Evolutionary conservation across 306 rosid species (phyloP).

Genomic region (Ormosia emarginata): DNA sequence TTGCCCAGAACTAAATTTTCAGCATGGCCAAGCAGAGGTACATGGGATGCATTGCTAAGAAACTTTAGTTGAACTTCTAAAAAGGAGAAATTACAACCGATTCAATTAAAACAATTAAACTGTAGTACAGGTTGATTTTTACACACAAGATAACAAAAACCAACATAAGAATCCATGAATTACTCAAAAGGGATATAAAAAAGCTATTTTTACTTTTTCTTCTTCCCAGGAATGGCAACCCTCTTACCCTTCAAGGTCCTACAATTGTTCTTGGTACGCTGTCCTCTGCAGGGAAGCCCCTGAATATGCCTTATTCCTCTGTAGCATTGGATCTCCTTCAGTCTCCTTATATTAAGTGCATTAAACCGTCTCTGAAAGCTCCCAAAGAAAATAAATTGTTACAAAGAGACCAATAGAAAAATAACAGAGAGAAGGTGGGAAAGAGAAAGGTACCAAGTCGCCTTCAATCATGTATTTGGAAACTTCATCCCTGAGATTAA

Average conservation of each 20-base stretch:
- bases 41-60: not conserved
- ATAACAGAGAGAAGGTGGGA: not conserved
- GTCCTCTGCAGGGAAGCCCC: constrained; percentile 94
- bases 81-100: constrained; percentile 12
- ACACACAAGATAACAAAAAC: not conserved
- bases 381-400: not conserved
- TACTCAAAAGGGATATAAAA: not conserved
- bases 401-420: not conserved
- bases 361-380: constrained; percentile 74
- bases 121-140: not conserved
- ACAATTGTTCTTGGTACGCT: constrained; percentile 89
- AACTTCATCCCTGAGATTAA: constrained; percentile 72
- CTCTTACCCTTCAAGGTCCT: constrained; percentile 93
- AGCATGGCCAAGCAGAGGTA: not conserved
- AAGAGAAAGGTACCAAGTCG: constrained; percentile 55
- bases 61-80: constrained; percentile 11
- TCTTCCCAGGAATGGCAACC: constrained; percentile 86
- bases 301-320: constrained; percentile 87
- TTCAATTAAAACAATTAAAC: constrained; percentile 4
- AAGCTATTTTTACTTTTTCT: constrained; percentile 41
- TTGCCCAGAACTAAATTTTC: not conserved
- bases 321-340: constrained; percentile 93
- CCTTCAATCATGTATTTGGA: constrained; percentile 90
- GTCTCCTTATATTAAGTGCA: constrained; percentile 78
- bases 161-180: not conserved